Evolutionary conservation across 2,329 filamentous ascomycete species (phyloP).

Genomic region (Thelonectria discophora): DNA sequence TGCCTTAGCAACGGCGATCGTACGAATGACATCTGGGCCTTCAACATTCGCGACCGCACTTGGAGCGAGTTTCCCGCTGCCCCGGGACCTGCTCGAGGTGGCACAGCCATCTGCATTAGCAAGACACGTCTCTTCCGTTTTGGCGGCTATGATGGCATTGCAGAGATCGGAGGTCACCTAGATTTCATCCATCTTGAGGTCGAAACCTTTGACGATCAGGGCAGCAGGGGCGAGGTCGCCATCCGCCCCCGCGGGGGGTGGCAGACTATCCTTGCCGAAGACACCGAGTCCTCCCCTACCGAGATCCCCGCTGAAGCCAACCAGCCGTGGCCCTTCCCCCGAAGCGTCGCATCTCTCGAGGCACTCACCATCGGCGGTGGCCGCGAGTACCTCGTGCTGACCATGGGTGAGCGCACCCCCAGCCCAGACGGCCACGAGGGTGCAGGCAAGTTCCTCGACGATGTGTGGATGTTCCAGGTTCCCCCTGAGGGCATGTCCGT

Average conservation of each 20-base stretch:
- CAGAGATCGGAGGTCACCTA: constrained; percentile 74
- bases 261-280: constrained; percentile 59
- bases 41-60: constrained; percentile 68
- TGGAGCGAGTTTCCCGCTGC: constrained; percentile 77
- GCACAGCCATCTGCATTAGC: constrained; percentile 71
- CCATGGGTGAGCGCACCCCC: constrained; percentile 65
- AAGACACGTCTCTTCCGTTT: constrained; percentile 77
- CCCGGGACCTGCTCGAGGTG: constrained; percentile 72
- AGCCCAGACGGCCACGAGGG: constrained; percentile 59
- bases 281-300: constrained; percentile 45
- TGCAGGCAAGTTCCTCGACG: constrained; percentile 64
- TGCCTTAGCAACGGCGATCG: constrained; percentile 71
- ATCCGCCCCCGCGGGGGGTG: constrained; percentile 62
- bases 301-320: constrained; percentile 47
- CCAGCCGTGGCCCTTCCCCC: constrained; percentile 60
- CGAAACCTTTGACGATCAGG: constrained; percentile 63
- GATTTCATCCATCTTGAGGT: constrained; percentile 70
- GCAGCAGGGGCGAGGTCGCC: constrained; percentile 58
- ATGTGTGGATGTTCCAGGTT: constrained; percentile 72
- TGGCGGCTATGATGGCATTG: constrained; percentile 79
- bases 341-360: constrained; percentile 64
- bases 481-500: constrained; percentile 63
- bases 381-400: constrained; percentile 69
- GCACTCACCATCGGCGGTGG: constrained; percentile 67
- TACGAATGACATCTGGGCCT: constrained; percentile 78